A percentile compares a stretch with the other conserved stretches of the same genome.
Conservation (phyloP, 345 rosid species). For the Ceriops zippeliana region DNA sequence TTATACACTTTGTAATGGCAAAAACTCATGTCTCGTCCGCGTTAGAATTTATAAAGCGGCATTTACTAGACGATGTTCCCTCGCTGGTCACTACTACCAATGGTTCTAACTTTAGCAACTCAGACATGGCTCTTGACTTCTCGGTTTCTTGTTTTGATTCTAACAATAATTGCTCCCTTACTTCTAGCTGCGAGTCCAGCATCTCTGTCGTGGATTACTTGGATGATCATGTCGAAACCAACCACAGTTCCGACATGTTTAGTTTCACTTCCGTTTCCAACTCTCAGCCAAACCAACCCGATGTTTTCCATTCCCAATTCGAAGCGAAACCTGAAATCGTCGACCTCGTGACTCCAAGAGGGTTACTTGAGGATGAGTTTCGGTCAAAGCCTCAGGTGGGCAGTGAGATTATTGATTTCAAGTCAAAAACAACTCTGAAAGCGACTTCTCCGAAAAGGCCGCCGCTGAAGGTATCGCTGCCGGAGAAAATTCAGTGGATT, state of each 20-base stretch:
- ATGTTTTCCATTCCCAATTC: conserved; percentile 31
- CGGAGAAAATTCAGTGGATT: conserved; percentile 47
- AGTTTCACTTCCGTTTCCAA: neutral
- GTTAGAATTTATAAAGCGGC: conserved; percentile 48
- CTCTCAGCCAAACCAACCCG: conserved; percentile 11
- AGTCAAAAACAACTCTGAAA: conserved; percentile 9
- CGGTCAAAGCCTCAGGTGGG: conserved; percentile 4
- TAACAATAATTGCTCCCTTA: conserved; percentile 7
- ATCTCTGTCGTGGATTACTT: conserved; percentile 15
- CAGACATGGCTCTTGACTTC: neutral
- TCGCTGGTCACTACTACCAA: conserved; percentile 7
- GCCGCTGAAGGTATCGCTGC: conserved; percentile 48
- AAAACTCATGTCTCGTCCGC: conserved; percentile 32
- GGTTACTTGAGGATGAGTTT: no score
- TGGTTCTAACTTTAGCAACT: no score
- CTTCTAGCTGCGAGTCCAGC: conserved; percentile 29
- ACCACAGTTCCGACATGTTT: neutral
- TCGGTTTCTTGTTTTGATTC: conserved; percentile 17
- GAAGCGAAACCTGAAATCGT: conserved; percentile 38
- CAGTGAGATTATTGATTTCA: conserved; percentile 17
- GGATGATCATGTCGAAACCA: no score
- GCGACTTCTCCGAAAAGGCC: conserved; percentile 9
- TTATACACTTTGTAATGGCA: conserved; percentile 26
- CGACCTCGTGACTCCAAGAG: conserved; percentile 31
- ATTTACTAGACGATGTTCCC: conserved; percentile 48